These are phyloP conservation scores for Aphanocladium album DNA, from an alignment of 2,329 filamentous ascomycete genomes.

Conservation along the genomic window DNA sequence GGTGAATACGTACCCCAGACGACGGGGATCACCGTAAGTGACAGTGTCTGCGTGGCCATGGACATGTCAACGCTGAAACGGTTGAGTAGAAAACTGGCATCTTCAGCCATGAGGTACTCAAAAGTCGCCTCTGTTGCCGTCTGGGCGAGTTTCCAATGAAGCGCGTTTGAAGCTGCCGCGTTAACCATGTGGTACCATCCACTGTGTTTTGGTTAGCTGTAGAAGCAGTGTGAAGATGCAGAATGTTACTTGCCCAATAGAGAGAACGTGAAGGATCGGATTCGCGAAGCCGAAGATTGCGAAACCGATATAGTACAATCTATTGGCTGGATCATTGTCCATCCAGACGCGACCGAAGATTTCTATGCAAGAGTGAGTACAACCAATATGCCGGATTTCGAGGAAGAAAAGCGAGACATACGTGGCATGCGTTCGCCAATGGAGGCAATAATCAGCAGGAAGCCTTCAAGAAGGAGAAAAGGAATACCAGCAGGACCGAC, in stretches of 20 bases:
- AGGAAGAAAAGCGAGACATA: too few species aligned
- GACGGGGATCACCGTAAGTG: constrained; percentile 13
- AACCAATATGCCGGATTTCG: too few species aligned
- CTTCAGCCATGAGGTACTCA: constrained; percentile 12
- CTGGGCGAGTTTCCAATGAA: not conserved
- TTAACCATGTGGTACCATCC: not conserved
- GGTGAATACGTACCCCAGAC: constrained; percentile 3
- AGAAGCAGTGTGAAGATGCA: not conserved
- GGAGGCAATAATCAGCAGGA: not conserved
- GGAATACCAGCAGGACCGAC: not conserved
- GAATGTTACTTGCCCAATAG: too few species aligned
- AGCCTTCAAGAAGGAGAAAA: not conserved
- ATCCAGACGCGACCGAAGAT: constrained; percentile 10
- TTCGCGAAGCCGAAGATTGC: not conserved
- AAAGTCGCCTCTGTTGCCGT: not conserved
- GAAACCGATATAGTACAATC: constrained; percentile 3
- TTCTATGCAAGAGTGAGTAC: too few species aligned
- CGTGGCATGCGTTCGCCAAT: not conserved
- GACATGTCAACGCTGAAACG: constrained; percentile 25
- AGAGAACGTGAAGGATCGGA: not conserved
- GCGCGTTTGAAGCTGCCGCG: not conserved
- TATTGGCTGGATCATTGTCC: constrained; percentile 7
- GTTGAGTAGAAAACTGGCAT: constrained; percentile 18
- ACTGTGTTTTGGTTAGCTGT: not conserved
- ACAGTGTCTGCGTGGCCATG: constrained; percentile 21